phyloP scores from a whole-genome alignment of 2,329 filamentous ascomycete species.

The Apiospora rasikravindrae region DNA sequence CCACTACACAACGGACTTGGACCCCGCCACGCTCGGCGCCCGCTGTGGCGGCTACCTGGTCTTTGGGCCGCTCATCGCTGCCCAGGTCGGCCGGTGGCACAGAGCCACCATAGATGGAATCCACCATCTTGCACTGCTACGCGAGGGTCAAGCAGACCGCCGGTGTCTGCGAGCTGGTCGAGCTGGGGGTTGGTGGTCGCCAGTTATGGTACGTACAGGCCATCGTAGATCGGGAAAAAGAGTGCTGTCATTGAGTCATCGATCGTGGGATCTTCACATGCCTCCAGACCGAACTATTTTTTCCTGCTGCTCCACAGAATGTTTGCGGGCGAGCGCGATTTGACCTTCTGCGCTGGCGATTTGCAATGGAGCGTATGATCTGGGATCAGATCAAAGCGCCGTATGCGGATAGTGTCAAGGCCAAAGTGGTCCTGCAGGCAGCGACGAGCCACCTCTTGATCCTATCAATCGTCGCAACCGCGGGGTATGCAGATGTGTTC shows the following conservation, averaged over 20 bases:
- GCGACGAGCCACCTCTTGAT: not conserved
- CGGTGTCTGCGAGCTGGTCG: not conserved
- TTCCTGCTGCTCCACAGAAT: not conserved
- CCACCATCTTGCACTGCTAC: not conserved
- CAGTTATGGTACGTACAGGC: not conserved
- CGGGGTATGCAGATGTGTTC: conserved; percentile 8
- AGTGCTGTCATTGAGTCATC: conserved; percentile 9
- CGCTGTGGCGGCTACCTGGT: not conserved
- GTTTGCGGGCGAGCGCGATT: not conserved
- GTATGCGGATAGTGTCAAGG: not conserved
- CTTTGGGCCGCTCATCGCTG: not conserved
- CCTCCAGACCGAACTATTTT: not conserved
- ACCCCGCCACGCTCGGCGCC: not conserved
- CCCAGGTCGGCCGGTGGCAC: not conserved
- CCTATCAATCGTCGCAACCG: conserved; percentile 1
- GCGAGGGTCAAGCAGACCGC: not conserved
- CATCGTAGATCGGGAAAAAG: not conserved
- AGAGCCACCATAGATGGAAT: not conserved
- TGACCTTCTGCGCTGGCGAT: not conserved
- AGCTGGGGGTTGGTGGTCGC: not conserved
- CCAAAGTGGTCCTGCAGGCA: not conserved
- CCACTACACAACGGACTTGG: not conserved
- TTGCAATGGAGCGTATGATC: not conserved
- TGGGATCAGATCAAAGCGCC: not conserved
- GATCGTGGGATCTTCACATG: not conserved